phyloP scores from a whole-genome alignment of 2,329 filamentous ascomycete species.

The Metarhizium sp. region DNA sequence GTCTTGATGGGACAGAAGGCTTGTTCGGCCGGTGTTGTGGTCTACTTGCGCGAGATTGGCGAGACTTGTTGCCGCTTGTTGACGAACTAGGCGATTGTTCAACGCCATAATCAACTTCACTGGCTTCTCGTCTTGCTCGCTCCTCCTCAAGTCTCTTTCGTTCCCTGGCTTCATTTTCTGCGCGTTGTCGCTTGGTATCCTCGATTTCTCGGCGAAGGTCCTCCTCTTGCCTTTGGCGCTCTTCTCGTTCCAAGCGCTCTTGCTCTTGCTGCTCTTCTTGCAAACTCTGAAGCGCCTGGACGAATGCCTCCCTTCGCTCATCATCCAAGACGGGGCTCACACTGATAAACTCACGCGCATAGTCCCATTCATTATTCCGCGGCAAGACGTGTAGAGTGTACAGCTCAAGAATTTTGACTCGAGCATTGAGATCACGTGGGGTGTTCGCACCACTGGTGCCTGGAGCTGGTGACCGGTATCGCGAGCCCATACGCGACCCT shows the following conservation, averaged over 20 bases:
- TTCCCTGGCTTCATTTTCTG: constrained; percentile 51
- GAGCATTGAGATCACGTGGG: constrained; percentile 71
- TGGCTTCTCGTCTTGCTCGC: constrained; percentile 37
- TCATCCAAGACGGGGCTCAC: constrained; percentile 84
- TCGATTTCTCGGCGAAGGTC: constrained; percentile 46
- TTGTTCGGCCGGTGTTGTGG: constrained; percentile 17
- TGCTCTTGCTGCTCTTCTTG: constrained; percentile 74
- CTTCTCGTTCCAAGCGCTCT: constrained; percentile 56
- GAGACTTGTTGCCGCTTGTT: constrained; percentile 24
- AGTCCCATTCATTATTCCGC: constrained; percentile 92
- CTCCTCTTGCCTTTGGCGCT: constrained; percentile 45
- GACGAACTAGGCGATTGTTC: constrained; percentile 39
- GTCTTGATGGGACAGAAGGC: constrained; percentile 15
- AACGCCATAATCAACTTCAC: constrained; percentile 61
- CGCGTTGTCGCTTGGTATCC: constrained; percentile 43
- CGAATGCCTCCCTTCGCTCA: constrained; percentile 79
- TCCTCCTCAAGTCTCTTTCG: constrained; percentile 44
- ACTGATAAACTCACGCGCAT: constrained; percentile 82
- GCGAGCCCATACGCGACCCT: constrained; percentile 23
- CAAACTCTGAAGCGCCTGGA: constrained; percentile 74
- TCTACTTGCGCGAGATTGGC: constrained; percentile 13
- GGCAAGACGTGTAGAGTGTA: constrained; percentile 94
- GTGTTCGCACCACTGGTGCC: constrained; percentile 62
- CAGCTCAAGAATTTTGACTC: constrained; percentile 87
- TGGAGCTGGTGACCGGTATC: constrained; percentile 36